Conservation (phyloP, 257 asterid species). For the Rubia yunnanensis region DNA sequence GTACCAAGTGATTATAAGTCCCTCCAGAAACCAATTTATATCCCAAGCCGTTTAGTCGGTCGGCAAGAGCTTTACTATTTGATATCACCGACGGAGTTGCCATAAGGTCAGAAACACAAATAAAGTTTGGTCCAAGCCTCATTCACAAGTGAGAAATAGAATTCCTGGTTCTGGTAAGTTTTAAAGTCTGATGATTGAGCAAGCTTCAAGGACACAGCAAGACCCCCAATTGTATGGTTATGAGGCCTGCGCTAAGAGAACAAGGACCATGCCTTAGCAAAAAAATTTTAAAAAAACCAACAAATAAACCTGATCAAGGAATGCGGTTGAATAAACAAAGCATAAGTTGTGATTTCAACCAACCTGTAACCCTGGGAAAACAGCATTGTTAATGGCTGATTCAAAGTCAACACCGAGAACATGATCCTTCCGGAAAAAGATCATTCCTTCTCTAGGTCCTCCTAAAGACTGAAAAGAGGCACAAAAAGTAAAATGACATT, state of each 20-base stretch:
- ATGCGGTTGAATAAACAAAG: background rate
- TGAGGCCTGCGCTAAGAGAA: constrained; percentile 83
- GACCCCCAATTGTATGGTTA: constrained; percentile 89
- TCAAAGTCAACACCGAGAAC: constrained; percentile 75
- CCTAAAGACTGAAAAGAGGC: constrained; percentile 59
- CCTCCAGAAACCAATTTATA: constrained; percentile 83
- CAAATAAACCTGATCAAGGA: background rate
- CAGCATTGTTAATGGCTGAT: constrained; percentile 83
- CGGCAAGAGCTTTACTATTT: constrained; percentile 85
- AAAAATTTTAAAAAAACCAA: background rate
- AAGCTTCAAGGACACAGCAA: constrained; percentile 72
- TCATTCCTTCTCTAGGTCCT: constrained; percentile 99
- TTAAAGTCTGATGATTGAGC: constrained; percentile 72
- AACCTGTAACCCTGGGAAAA: constrained; percentile 93
- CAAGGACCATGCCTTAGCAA: background rate
- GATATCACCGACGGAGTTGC: constrained; percentile 51
- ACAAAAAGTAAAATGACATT: background rate
- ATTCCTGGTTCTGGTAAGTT: constrained; percentile 73
- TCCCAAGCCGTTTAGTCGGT: constrained; percentile 64
- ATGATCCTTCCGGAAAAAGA: constrained; percentile 88
- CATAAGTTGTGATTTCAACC: constrained; percentile 5
- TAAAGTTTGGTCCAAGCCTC: background rate
- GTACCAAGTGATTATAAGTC: constrained; percentile 95
- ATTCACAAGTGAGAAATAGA: constrained; percentile 3
- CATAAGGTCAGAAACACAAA: constrained; percentile 12